Evolutionary conservation across 495 filamentous ascomycete species (phyloP).

Genomic region (Penicillium lagena): DNA sequence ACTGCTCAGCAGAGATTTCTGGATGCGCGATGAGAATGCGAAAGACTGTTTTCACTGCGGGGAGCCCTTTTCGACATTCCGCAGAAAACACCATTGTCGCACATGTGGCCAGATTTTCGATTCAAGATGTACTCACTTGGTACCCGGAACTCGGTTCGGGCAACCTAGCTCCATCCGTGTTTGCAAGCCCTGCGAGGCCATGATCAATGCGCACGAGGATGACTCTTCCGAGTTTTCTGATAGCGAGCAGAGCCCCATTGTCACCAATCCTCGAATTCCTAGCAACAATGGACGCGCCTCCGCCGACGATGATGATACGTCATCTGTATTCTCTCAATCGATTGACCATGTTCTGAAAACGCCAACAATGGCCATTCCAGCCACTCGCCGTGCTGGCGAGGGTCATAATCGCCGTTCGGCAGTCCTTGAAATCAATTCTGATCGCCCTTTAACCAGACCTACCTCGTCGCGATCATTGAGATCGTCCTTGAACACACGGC

Average conservation of each 20-base stretch:
- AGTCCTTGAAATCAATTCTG: slow-evolving; percentile 82
- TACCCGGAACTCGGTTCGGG: slow-evolving; percentile 82
- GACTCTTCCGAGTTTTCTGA: slow-evolving; percentile 85
- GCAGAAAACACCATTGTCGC: slow-evolving; percentile 94
- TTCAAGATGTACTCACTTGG: slow-evolving; percentile 86
- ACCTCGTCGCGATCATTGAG: slow-evolving; percentile 92
- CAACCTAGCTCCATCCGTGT: slow-evolving; percentile 80
- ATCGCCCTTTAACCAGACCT: slow-evolving; percentile 67
- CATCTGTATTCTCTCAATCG: slow-evolving; percentile 39
- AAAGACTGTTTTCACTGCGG: slow-evolving; percentile 95
- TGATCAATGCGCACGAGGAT: slow-evolving; percentile 86
- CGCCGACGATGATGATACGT: slow-evolving; percentile 38
- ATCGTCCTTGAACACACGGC: slow-evolving; percentile 56
- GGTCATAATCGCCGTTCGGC: slow-evolving; percentile 77
- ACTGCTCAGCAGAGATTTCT: slow-evolving; percentile 88
- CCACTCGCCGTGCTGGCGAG: slow-evolving; percentile 74
- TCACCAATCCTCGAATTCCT: slow-evolving; percentile 31
- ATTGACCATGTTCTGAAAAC: slow-evolving; percentile 41
- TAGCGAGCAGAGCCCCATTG: slow-evolving; percentile 53
- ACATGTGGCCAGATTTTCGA: slow-evolving; percentile 95
- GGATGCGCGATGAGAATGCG: slow-evolving; percentile 99
- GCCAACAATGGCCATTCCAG: slow-evolving; percentile 78
- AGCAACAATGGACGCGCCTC: slow-evolving; percentile 16
- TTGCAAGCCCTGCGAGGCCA: slow-evolving; percentile 88
- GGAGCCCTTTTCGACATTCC: slow-evolving; percentile 84